Evolutionary conservation across 1,284 basidiomycete genomes (phyloP).

Genomic region (Ustilago tritici): DNA sequence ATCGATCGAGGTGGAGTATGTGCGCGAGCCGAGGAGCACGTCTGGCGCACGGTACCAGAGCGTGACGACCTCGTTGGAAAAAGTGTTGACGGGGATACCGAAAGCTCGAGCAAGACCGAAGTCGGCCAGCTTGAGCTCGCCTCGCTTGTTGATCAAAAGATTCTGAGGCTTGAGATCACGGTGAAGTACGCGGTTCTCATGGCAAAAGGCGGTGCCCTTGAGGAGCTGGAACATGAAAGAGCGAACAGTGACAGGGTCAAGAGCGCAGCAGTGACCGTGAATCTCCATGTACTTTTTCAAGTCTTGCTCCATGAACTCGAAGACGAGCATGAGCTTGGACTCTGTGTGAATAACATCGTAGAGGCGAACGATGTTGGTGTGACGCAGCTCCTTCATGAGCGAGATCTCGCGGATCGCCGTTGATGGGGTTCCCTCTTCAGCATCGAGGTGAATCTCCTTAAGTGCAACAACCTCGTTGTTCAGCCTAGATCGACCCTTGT

Average conservation of each 20-base stretch:
- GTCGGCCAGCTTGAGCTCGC: slow-evolving; percentile 91
- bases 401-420: slow-evolving; percentile 95
- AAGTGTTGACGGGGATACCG: slow-evolving; percentile 69
- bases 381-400: slow-evolving; percentile 95
- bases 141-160: slow-evolving; percentile 95
- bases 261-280: slow-evolving; percentile 92
- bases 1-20: slow-evolving; percentile 98
- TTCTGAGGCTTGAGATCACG: slow-evolving; percentile 98
- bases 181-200: slow-evolving; percentile 97
- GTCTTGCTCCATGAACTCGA: slow-evolving; percentile 98
- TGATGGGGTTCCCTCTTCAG: slow-evolving; percentile 92
- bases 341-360: slow-evolving; percentile 97
- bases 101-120: slow-evolving; percentile 88
- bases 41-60: slow-evolving; percentile 99
- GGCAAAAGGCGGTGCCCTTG: slow-evolving; percentile 98
- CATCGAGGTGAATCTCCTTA: slow-evolving; percentile 94
- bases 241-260: slow-evolving; percentile 91
- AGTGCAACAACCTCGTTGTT: slow-evolving; percentile 72
- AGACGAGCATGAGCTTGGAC: slow-evolving; percentile 96
- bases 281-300: slow-evolving; percentile 99
- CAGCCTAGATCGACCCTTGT: slow-evolving; percentile 68
- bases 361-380: slow-evolving; percentile 92
- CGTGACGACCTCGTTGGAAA: slow-evolving; percentile 77
- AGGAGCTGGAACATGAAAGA: slow-evolving; percentile 97
- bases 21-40: slow-evolving; percentile 94